phyloP scores from a whole-genome alignment of 2,329 filamentous ascomycete species.

The Colletotrichum eleusines region DNA sequence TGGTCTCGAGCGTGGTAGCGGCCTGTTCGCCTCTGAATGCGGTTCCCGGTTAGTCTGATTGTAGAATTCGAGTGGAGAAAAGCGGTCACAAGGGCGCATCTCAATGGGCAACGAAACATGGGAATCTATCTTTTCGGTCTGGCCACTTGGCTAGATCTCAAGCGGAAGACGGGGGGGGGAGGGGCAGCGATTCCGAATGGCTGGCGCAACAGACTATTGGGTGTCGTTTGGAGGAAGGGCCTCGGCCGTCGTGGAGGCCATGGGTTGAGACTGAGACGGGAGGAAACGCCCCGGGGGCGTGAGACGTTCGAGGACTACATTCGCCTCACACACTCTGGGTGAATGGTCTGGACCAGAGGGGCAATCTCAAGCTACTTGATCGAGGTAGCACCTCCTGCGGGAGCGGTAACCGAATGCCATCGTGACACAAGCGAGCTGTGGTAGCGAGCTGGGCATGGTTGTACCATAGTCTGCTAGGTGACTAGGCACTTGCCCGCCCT shows the following conservation, averaged over 20 bases:
- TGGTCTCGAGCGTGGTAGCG: constrained; percentile 64
- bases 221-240: constrained; percentile 1
- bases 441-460: constrained; percentile 5
- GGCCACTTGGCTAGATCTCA: constrained; percentile 32
- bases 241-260: constrained; percentile 9
- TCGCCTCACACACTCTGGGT: constrained; percentile 12
- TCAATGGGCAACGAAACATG: constrained; percentile 31
- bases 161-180: constrained; percentile 6
- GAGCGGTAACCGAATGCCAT: constrained; percentile 31
- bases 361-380: constrained; percentile 13
- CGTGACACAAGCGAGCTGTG: constrained; percentile 17
- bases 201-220: constrained; percentile 18
- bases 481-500: not conserved
- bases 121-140: constrained; percentile 34
- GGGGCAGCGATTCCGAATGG: constrained; percentile 11
- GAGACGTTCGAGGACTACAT: constrained; percentile 6
- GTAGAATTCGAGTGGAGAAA: constrained; percentile 19
- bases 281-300: constrained; percentile 16
- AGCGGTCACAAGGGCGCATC: constrained; percentile 21
- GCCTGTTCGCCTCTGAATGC: constrained; percentile 64
- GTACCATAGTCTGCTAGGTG: constrained; percentile 5
- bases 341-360: constrained; percentile 14
- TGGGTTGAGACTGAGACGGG: constrained; percentile 17
- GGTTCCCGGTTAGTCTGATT: constrained; percentile 35
- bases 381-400: constrained; percentile 25